Evolutionary conservation across 257 asterid genomes (phyloP).

Genomic region (Solanum pinnatisectum): DNA sequence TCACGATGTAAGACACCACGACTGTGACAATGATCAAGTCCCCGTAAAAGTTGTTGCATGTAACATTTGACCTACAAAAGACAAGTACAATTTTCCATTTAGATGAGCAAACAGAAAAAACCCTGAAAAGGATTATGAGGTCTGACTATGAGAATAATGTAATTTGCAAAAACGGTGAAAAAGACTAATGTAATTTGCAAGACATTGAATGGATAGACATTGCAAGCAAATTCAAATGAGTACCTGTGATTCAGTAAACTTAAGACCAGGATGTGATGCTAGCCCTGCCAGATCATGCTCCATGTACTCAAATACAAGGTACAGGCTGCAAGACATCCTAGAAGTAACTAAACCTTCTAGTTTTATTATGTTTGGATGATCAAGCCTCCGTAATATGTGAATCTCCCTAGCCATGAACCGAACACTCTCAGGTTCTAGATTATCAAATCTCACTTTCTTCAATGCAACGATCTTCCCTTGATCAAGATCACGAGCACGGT

Average conservation of each 20-base stretch:
- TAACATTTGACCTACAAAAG: slow-evolving; percentile 76
- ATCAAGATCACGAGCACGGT: slow-evolving; percentile 90
- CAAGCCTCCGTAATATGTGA: slow-evolving; percentile 75
- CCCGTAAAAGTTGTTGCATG: slow-evolving; percentile 74
- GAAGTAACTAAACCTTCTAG: slow-evolving; percentile 94
- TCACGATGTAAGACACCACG: slow-evolving; percentile 86
- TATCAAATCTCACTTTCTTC: slow-evolving; percentile 93
- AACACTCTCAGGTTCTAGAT: slow-evolving; percentile 91
- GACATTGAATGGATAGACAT: background rate
- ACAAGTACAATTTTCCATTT: background rate
- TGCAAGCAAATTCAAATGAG: background rate
- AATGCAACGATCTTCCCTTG: slow-evolving; percentile 82
- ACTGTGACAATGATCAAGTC: slow-evolving; percentile 88
- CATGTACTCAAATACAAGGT: slow-evolving; percentile 93
- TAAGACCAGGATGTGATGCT: slow-evolving; percentile 75
- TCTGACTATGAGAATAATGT: background rate
- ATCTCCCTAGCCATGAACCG: slow-evolving; percentile 98
- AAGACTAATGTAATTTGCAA: background rate
- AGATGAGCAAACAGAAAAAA: background rate
- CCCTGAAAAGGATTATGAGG: background rate
- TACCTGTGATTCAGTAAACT: slow-evolving; percentile 91
- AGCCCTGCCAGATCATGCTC: slow-evolving; percentile 96
- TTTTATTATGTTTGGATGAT: slow-evolving; percentile 83
- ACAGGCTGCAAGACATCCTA: slow-evolving; percentile 91
- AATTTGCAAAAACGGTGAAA: background rate